Evolutionary conservation across 202 grass and related monocot species (phyloP), one percentile per base, ranked within the genome.

Genomic region (Musa balbisiana): DNA sequence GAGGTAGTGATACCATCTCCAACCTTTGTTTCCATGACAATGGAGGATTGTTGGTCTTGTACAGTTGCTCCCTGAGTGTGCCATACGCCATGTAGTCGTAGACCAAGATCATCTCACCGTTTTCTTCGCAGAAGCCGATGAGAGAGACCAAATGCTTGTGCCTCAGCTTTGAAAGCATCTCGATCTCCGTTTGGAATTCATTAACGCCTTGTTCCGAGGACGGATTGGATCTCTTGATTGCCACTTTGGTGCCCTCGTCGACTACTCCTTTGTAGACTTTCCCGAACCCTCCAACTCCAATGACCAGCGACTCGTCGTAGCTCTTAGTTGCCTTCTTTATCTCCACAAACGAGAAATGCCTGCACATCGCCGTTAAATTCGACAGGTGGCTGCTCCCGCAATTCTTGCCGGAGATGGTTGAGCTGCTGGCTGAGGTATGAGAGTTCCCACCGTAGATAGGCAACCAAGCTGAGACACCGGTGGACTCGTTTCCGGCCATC

Each of bases 141-240:
- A 96, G 86, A n/a, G 93, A 96, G 53, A 96, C 93, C 0, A 96
- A 80, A 81, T 96, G 93, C 6, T 87, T 84, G 90, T 96, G 93
- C 15, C 93, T 87, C 73, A 96, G 85, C 90, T 96, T 96, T 52
- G 93, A 96, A 10, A 96, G 90, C 90, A 96, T 96, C 87, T 96
- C 90, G 43, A 97, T 88, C 88, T 97, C 93, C 17, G 90, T 97
- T 80, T 91, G 88, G 88, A 97, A 97, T 90, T 97, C 93, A 51
- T 86, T 78, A 20, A 78, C 84, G 33, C 93, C 93, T 50, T 97
- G 93, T 83, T 97, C 88, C 14, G 93, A 97, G 53, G 83, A 87
- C 10, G 93, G 93, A 76, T 97, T 97, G 0, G 90, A 89, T 51
- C 90, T 80, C 79, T 97, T 97, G 82, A 97, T 87, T n/a, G 93